Base-by-base conservation (phyloP, 2,329 filamentous ascomycete genomes). In the Cadophora sp. region DNA sequence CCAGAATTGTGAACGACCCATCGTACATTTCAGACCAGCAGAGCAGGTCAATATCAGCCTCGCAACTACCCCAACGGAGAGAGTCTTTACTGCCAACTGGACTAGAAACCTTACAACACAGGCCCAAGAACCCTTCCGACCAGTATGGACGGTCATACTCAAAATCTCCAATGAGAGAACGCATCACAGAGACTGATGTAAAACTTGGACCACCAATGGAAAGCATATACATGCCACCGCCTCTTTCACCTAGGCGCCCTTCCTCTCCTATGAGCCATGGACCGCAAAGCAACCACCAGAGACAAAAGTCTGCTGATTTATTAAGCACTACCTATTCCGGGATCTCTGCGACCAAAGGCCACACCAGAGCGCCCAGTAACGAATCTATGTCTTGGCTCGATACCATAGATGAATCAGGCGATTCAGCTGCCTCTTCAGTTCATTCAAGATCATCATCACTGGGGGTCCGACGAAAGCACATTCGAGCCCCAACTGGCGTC, bases 371-470 rank as follows among this genome's bases (percentile, higher is more conserved):
- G 27, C 84, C 86, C 13, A 95, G 92, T 75, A 89, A 91, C 68
- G 92, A 94, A 76, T 93, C 92, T 4, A 93, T 91, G 62, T 97
- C 94, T 0, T 97, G 94, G 94, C 80, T 97, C n/a, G 93, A 97
- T 76, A 95, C 93, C 0, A 96, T 96, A 65, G 92, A 97, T 76
- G 94, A 97, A 73, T 97, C 94, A 24, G 92, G 90, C 43, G 91
- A 87, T 20, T 97, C 94, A 0, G 89, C 89, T 3, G 84, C 87
- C 2, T 93, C 92, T 1, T 97, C 94, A 0, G 84, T 93, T 1
- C 92, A 94, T 77, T 97, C 94, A 0, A 85, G 92, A 59, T 89
- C 90, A 4, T 94, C 92, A 0, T 92, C 91, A 1, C 80, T 90
- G 66, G 85, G 88, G 51, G 80, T 91, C 58, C 85, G 87, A 68